Conservation (phyloP, 805 yeast species). For the Ogataea populi-albae region DNA sequence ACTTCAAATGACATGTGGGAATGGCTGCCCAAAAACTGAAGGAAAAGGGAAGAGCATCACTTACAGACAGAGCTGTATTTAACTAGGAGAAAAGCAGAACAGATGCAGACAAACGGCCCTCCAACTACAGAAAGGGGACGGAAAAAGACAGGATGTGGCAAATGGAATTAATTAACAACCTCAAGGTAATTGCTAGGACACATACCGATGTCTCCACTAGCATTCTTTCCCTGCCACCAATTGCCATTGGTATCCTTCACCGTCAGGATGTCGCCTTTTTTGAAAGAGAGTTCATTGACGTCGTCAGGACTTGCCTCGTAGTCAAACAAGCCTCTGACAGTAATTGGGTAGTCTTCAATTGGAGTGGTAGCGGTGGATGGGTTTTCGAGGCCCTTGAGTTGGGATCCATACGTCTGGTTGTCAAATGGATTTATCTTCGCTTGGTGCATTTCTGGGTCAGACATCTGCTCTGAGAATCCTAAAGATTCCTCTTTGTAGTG, state of each 20-base stretch:
- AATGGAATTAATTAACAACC: conserved; percentile 42
- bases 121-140: no score
- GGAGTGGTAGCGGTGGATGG: conserved; percentile 18
- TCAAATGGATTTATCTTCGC: conserved; percentile 22
- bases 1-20: no score
- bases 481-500: conserved; percentile 18
- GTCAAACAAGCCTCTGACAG: conserved; percentile 81
- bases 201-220: conserved; percentile 90
- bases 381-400: conserved; percentile 39
- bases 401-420: conserved; percentile 29
- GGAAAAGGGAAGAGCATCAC: no score
- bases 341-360: conserved; percentile 63
- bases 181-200: conserved; percentile 95
- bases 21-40: no score
- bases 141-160: no score
- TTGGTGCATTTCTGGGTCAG: conserved; percentile 6
- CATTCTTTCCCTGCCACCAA: conserved; percentile 97
- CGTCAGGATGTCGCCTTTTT: conserved; percentile 85
- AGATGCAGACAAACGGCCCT: no score
- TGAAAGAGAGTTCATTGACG: conserved; percentile 86
- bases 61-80: no score
- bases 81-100: no score
- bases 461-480: conserved; percentile 7
- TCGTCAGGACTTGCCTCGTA: conserved; percentile 91
- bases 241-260: conserved; percentile 92